Percentiles rank a stretch among this genome's conserved stretches.
Conservation (phyloP, 2,329 filamentous ascomycete species). For the Paraphoma chrysanthemicola region DNA sequence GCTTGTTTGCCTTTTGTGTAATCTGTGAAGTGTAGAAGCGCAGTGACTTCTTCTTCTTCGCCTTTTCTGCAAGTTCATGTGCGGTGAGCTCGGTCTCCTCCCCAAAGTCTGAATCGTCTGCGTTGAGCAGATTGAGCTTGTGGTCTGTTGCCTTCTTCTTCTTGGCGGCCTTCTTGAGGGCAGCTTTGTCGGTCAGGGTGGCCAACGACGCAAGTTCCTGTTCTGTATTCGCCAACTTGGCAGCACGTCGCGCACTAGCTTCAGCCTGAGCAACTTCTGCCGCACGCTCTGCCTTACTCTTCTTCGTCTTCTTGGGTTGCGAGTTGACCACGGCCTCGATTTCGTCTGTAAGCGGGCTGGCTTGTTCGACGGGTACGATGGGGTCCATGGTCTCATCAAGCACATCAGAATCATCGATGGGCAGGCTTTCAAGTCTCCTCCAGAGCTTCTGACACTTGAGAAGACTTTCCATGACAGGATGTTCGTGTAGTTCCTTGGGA, state of each 20-base stretch:
- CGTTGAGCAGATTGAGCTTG: constrained; percentile 50
- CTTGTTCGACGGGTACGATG: constrained; percentile 39
- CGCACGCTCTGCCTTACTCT: constrained; percentile 57
- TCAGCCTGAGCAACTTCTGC: constrained; percentile 62
- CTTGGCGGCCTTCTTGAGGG: constrained; percentile 57
- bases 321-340: constrained; percentile 37
- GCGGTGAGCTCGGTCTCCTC: constrained; percentile 84
- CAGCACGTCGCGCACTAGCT: constrained; percentile 60
- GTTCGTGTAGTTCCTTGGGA: constrained; percentile 82
- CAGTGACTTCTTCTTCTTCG: constrained; percentile 85
- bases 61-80: constrained; percentile 84
- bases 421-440: constrained; percentile 74
- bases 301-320: constrained; percentile 50
- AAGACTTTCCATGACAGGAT: constrained; percentile 87
- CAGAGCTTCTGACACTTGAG: constrained; percentile 82
- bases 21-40: constrained; percentile 99
- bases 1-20: constrained; percentile 90
- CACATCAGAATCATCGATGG: constrained; percentile 55
- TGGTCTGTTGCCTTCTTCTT: constrained; percentile 37
- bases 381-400: constrained; percentile 29
- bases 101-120: constrained; percentile 86
- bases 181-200: constrained; percentile 61
- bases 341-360: constrained; percentile 40
- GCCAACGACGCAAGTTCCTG: constrained; percentile 78
- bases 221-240: constrained; percentile 64